Evolutionary conservation across 495 filamentous ascomycete genomes (phyloP).

Genomic region (Neurospora terricola): DNA sequence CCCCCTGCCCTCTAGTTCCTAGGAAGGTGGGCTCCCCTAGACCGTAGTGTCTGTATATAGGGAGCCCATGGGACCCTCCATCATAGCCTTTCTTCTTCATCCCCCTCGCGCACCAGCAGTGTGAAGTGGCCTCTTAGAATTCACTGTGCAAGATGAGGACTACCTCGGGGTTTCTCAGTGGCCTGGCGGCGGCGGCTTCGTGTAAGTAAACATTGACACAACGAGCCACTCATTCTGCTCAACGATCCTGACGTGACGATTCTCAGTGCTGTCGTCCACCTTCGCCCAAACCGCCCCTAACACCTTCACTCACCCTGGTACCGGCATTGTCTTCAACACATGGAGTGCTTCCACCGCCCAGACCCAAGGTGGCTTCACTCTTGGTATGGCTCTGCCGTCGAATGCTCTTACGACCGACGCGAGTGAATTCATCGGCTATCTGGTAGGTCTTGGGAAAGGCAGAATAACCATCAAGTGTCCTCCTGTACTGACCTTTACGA

Average conservation of each 20-base stretch:
- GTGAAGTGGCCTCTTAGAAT: slow-evolving; percentile 1
- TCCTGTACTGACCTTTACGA: slow-evolving; percentile 4
- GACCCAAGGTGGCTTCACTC: slow-evolving; percentile 35
- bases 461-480: not conserved
- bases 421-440: slow-evolving; percentile 48
- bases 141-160: slow-evolving; percentile 15
- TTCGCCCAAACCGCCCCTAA: slow-evolving; percentile 15
- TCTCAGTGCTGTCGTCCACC: slow-evolving; percentile 16
- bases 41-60: not conserved
- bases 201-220: slow-evolving; percentile 12
- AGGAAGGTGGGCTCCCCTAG: not conserved
- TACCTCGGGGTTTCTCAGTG: slow-evolving; percentile 12
- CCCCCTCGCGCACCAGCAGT: slow-evolving; percentile 3
- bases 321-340: slow-evolving; percentile 38
- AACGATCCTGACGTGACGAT: not conserved
- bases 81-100: not conserved
- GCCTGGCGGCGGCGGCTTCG: slow-evolving; percentile 18
- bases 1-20: not conserved
- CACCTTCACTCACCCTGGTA: slow-evolving; percentile 32
- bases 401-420: slow-evolving; percentile 40
- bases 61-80: slow-evolving; percentile 3
- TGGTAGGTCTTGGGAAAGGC: slow-evolving; percentile 28
- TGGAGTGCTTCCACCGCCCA: slow-evolving; percentile 20
- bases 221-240: not conserved
- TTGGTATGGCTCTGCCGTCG: slow-evolving; percentile 46